Evolutionary conservation across 495 filamentous ascomycete species (phyloP).

Genomic region (Xylaria venustula): DNA sequence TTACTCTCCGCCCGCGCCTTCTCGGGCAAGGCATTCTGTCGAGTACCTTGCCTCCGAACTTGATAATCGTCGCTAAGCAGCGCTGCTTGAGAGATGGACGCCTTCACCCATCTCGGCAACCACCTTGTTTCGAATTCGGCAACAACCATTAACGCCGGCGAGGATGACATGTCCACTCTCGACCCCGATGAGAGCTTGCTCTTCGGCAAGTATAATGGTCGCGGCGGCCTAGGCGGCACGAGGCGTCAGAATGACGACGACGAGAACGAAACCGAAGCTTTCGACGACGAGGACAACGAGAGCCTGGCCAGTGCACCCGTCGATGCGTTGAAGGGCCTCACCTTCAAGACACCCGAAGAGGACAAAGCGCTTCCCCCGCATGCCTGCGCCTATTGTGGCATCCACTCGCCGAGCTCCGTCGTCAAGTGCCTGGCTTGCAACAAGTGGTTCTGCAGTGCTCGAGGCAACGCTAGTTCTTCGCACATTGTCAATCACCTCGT

Average conservation of each 20-base stretch:
- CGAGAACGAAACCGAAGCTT: conserved; percentile 85
- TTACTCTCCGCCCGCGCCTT: background rate
- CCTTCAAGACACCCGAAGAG: conserved; percentile 64
- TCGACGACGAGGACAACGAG: conserved; percentile 88
- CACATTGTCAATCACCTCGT: conserved; percentile 99
- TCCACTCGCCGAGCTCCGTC: conserved; percentile 91
- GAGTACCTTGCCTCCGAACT: conserved; percentile 12
- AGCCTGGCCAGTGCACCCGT: conserved; percentile 85
- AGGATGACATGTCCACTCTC: conserved; percentile 62
- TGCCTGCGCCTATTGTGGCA: conserved; percentile 99
- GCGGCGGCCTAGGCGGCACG: conserved; percentile 43
- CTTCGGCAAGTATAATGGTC: conserved; percentile 62
- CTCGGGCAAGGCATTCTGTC: conserved; percentile 6
- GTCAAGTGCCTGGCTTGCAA: conserved; percentile 93
- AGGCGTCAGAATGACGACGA: conserved; percentile 70
- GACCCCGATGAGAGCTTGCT: conserved; percentile 77
- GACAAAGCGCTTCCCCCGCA: conserved; percentile 92
- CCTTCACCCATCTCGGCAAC: conserved; percentile 83
- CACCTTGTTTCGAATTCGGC: conserved; percentile 73
- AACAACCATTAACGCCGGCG: conserved; percentile 69
- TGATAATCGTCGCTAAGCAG: conserved; percentile 21
- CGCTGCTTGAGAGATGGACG: conserved; percentile 65
- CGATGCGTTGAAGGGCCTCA: conserved; percentile 69
- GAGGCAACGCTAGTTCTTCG: conserved; percentile 93
- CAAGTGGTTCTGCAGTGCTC: conserved; percentile 99